Conservation (phyloP, 2,329 filamentous ascomycete species). For the Xylaria sp. region DNA sequence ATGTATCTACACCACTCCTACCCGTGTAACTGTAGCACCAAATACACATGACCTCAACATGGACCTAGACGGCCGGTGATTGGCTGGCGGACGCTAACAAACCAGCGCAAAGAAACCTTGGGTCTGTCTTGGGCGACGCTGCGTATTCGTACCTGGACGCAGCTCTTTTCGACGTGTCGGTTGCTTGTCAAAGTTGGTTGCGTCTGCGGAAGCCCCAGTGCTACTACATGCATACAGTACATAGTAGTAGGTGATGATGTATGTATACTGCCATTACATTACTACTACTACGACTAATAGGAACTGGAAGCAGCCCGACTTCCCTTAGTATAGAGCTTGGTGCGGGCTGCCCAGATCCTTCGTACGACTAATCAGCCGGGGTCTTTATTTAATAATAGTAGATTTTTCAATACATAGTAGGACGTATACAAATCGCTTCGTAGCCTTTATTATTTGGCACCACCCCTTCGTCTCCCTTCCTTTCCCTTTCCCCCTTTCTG, state of each 20-base stretch:
- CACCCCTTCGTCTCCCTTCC: conserved; percentile 16
- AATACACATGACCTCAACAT: conserved; percentile 30
- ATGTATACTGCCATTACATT: conserved; percentile 15
- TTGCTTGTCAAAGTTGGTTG: conserved; percentile 3
- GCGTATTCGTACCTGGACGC: conserved; percentile 31
- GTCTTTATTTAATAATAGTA: conserved; percentile 28
- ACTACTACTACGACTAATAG: conserved; percentile 22
- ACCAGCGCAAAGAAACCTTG: conserved; percentile 12
- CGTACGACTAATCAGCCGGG: conserved; percentile 32
- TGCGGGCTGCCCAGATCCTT: conserved; percentile 35
- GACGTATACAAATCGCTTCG: conserved; percentile 36
- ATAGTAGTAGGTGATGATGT: neutral
- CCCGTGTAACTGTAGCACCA: conserved; percentile 16
- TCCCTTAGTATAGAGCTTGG: conserved; percentile 25
- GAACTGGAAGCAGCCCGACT: conserved; percentile 20
- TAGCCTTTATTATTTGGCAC: conserved; percentile 30
- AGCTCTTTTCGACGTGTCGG: conserved; percentile 15
- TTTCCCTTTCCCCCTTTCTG: conserved; percentile 21
- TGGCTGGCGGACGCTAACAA: conserved; percentile 19
- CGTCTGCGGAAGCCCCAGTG: neutral
- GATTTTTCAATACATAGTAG: conserved; percentile 33
- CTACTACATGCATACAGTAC: neutral
- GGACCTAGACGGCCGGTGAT: conserved; percentile 20
- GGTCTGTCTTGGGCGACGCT: conserved; percentile 2
- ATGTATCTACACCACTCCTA: neutral